A percentile compares a stretch with the other conserved stretches of the same genome.
These are phyloP conservation scores for Pestalotiopsis sp. DNA, from an alignment of 2,329 filamentous ascomycete genomes.

Conservation along the genomic window DNA sequence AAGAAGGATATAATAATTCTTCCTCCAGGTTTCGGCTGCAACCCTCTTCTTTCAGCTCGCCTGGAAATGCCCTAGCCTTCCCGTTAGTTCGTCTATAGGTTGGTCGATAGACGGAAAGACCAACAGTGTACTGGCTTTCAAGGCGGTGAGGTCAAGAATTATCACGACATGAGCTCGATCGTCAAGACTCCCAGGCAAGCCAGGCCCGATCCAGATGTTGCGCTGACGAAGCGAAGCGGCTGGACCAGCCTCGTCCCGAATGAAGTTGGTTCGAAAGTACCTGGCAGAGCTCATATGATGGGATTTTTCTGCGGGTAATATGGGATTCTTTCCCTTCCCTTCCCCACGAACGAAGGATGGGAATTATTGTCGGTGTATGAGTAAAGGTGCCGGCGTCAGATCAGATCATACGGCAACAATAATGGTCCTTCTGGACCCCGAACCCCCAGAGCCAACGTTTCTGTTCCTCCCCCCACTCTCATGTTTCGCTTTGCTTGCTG, in stretches of 20 bases:
- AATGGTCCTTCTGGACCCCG: background rate
- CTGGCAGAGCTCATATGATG: background rate
- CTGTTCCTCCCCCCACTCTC: background rate
- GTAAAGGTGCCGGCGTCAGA: background rate
- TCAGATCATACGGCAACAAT: background rate
- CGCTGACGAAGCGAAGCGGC: background rate
- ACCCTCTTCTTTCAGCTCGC: background rate
- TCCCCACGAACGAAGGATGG: background rate
- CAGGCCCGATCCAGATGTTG: background rate
- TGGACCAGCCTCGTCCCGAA: background rate
- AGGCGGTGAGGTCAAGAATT: background rate
- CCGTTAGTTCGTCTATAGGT: background rate
- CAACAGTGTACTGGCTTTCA: background rate
- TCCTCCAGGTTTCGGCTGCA: background rate
- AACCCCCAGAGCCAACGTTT: background rate
- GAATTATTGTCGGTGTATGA: background rate
- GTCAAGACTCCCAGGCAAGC: background rate
- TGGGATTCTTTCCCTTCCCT: background rate
- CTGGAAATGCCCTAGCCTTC: background rate
- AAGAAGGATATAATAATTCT: background rate
- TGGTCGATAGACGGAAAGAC: background rate
- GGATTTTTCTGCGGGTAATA: background rate
- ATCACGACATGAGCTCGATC: background rate
- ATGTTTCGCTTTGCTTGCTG: background rate
- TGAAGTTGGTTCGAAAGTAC: background rate